Conservation (phyloP, 2,329 filamentous ascomycete genomes). For the Metarhizium anisopliae region DNA sequence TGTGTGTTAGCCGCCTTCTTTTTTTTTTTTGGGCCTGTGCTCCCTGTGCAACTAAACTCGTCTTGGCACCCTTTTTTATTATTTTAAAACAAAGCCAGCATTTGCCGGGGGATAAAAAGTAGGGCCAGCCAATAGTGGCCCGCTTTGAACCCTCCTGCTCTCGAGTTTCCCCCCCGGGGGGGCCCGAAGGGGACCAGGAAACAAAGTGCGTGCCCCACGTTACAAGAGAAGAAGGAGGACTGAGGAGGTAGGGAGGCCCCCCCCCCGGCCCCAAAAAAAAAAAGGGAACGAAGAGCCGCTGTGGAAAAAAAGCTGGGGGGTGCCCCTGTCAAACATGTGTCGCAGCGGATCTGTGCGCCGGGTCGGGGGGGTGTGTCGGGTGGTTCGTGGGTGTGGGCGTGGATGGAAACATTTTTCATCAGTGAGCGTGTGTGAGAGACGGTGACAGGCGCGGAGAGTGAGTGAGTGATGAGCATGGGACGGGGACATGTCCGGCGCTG, state of each 20-base stretch:
- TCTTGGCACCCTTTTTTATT: not conserved
- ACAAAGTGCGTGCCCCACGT: too few species aligned
- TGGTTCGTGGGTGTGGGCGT: not conserved
- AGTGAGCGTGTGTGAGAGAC: too few species aligned
- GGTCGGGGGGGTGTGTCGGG: not conserved
- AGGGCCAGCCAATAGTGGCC: not conserved
- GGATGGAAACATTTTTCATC: not conserved
- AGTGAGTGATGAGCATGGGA: too few species aligned
- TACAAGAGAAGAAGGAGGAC: too few species aligned
- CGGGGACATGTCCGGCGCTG: not conserved
- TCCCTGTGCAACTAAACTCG: not conserved
- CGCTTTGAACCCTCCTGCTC: not conserved
- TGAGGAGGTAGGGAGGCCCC: too few species aligned
- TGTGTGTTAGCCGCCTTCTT: not conserved
- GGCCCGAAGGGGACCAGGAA: not conserved
- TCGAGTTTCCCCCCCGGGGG: not conserved
- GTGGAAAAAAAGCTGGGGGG: not conserved
- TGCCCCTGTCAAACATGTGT: slow-evolving; percentile 6
- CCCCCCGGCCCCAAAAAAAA: too few species aligned
- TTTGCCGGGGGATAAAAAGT: not conserved
- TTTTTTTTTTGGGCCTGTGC: not conserved
- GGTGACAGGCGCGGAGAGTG: too few species aligned
- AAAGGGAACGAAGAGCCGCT: not conserved
- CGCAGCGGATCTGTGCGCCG: slow-evolving; percentile 5
- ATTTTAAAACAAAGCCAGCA: not conserved